Evolutionary conservation across 441 rosid species (phyloP).

Genomic region (Euphorbia corollata): DNA sequence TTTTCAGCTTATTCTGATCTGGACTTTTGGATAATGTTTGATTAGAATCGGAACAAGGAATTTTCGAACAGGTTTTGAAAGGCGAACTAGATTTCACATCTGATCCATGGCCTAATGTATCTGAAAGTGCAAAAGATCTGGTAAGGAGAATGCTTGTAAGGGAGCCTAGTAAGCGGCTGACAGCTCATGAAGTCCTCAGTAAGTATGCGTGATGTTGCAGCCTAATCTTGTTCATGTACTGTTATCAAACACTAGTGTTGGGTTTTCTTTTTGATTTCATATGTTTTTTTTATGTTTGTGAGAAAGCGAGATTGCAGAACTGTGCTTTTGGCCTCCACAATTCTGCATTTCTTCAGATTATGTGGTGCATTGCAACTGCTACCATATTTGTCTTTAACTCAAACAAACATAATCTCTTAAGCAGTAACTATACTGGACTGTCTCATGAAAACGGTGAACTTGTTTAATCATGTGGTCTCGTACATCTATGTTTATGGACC

Average conservation of each 20-base stretch:
- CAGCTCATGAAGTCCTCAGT: constrained; percentile 88
- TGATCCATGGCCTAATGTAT: constrained; percentile 94
- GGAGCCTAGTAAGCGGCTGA: constrained; percentile 76
- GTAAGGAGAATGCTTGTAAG: constrained; percentile 77
- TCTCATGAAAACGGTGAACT: neutral
- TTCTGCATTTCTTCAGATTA: neutral
- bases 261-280: neutral
- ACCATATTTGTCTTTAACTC: neutral
- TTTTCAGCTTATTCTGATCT: constrained; percentile 19
- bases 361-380: too few species aligned
- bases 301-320: neutral
- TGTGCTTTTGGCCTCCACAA: neutral
- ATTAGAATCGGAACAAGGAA: constrained; percentile 91
- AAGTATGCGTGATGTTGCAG: constrained; percentile 25
- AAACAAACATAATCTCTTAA: neutral
- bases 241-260: neutral
- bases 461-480: neutral
- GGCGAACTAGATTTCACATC: constrained; percentile 85
- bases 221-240: neutral
- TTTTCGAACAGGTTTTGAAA: constrained; percentile 86
- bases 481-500: neutral
- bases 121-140: constrained; percentile 76
- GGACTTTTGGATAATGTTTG: constrained; percentile 16
- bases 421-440: too few species aligned
- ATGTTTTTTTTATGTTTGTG: neutral